Evolutionary conservation across 2,329 filamentous ascomycete species (phyloP), one percentile per base, ranked within the genome.

Genomic region (Kalmusia sp.): DNA sequence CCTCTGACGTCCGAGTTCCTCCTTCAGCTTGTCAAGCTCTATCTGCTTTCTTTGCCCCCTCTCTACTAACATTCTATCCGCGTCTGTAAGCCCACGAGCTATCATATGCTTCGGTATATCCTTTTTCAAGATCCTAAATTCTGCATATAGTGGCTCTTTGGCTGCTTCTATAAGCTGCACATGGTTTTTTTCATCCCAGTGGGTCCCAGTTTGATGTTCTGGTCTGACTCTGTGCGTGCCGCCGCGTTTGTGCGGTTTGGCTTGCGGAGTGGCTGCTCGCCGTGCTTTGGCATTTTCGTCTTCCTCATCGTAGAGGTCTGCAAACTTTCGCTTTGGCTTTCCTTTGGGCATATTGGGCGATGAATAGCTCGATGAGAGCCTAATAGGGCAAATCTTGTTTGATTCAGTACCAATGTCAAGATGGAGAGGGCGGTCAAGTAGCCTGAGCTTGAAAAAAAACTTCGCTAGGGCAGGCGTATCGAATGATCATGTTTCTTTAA

Each of bases 211-310:
- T 7, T 45, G 44, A 43, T 72, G 51, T 17, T 62, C 39, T 6
- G 66, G 64, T 22, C 64, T 67, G 6, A 73, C 63, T 30, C 59
- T 53, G 37, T 72, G 70, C 14, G 61, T 67, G n/a, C 68, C 68
- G 21, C 68, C 70, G 12, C 69, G 64, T 33, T 58, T 51, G 37
- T 70, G 66, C 12, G 57, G 48, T 6, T 57, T 54, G 3, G 58
- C 51, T 54, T 62, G 54, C 8, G 58, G 52, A n/a, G 59, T 50
- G 39, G 54, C 54, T 6, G n/a, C 39, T 35, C 24, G 38, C 40
- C 6, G 17, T 12, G 34, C 22, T 27, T 12, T 45, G n/a, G 28
- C 34, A 22, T 35, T 31, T 11, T 37, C 11, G 24, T 54, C 54
- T 31, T 54, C 47, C 3, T 48, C 41, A 21, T 27, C 24, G 17